phyloP scores from a whole-genome alignment of 2,329 filamentous ascomycete species.

The Diaporthe vexans region DNA sequence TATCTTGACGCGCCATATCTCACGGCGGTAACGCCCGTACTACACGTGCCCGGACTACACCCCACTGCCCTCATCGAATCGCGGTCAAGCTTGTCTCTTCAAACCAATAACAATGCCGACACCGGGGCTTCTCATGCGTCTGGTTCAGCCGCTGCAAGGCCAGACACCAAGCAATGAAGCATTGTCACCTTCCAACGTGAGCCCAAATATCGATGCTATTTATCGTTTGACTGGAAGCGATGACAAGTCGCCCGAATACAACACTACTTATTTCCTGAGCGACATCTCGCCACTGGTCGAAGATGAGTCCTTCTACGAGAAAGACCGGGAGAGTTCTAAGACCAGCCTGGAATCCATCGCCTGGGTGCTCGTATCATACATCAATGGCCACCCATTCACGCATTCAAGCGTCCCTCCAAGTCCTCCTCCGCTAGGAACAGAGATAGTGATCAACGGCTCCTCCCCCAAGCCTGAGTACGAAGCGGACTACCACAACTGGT shows the following conservation, averaged over 20 bases:
- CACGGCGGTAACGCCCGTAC: background rate
- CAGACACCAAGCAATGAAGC: background rate
- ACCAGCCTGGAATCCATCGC: background rate
- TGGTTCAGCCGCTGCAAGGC: background rate
- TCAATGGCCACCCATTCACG: background rate
- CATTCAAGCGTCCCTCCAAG: background rate
- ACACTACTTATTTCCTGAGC: background rate
- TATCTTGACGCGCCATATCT: background rate
- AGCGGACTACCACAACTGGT: background rate
- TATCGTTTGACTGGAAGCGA: background rate
- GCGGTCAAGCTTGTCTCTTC: background rate
- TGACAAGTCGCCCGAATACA: background rate
- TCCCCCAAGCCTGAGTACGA: background rate
- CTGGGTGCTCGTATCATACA: background rate
- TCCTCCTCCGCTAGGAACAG: background rate
- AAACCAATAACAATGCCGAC: background rate
- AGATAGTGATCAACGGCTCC: slow-evolving; percentile 1
- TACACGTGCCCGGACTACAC: background rate
- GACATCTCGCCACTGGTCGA: background rate
- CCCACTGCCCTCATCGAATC: background rate
- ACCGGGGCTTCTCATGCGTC: slow-evolving; percentile 1
- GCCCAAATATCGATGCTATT: background rate
- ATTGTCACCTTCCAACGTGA: background rate
- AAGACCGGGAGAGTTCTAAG: background rate
- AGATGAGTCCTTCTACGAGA: background rate